Evolutionary conservation across 352 stramenopile species (phyloP).

Genomic region (Blastocystis sp.): DNA sequence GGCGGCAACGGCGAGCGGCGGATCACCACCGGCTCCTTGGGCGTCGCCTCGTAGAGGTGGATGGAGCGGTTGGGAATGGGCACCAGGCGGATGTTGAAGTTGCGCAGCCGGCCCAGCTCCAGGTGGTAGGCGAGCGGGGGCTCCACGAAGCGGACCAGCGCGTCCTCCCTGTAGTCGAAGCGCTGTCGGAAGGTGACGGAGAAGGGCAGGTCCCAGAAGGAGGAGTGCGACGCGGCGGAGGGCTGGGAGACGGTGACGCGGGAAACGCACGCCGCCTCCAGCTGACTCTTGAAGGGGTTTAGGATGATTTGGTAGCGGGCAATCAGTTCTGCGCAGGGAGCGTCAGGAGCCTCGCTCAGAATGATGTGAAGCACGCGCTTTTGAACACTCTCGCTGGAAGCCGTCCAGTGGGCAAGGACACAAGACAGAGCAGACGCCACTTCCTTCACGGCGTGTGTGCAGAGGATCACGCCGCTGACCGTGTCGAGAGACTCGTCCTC

Average conservation of each 20-base stretch:
- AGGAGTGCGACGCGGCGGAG: background rate
- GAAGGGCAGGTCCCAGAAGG: conserved; percentile 71
- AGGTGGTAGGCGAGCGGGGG: conserved; percentile 93
- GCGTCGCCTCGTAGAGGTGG: conserved; percentile 92
- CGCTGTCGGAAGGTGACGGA: conserved; percentile 83
- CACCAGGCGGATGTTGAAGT: conserved; percentile 92
- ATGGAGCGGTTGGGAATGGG: conserved; percentile 83
- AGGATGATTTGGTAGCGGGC: background rate
- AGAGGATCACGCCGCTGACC: background rate
- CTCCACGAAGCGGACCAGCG: conserved; percentile 95
- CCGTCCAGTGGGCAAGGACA: background rate
- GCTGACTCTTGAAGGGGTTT: background rate
- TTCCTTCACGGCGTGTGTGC: background rate
- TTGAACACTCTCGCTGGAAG: background rate
- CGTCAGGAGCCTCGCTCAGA: background rate
- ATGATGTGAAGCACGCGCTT: conserved; percentile 43
- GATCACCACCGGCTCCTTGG: conserved; percentile 81
- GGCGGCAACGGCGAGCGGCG: conserved; percentile 68
- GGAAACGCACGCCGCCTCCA: background rate
- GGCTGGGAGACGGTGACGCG: conserved; percentile 38
- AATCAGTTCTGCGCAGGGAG: conserved; percentile 21
- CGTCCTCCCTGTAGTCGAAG: conserved; percentile 90
- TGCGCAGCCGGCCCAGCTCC: conserved; percentile 91
- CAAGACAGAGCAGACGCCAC: background rate
- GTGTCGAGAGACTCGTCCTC: background rate